Conservation (phyloP, 305 asterid genomes). For the Fraxinus ornus region DNA sequence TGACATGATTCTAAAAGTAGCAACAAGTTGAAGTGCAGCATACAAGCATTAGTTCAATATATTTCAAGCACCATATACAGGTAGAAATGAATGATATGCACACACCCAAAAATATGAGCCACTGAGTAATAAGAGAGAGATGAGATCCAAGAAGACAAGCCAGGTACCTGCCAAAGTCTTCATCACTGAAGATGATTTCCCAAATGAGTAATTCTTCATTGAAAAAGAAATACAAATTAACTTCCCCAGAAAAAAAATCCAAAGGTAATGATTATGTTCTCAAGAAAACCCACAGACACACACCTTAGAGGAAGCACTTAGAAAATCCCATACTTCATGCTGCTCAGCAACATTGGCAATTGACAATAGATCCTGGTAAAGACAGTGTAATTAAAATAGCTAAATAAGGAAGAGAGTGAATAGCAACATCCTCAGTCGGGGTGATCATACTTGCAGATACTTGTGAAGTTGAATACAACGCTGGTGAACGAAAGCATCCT, state of each 20-base stretch:
- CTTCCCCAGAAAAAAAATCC: conserved; percentile 7
- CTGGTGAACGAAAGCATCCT: conserved; percentile 84
- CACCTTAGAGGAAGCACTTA: conserved; percentile 82
- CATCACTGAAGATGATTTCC: conserved; percentile 79
- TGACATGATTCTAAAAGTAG: conserved; percentile 4
- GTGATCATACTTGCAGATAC: conserved; percentile 68
- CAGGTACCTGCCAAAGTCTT: conserved; percentile 73
- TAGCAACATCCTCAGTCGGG: conserved; percentile 12
- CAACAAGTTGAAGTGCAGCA: conserved; percentile 11
- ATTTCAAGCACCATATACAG: conserved; percentile 4
- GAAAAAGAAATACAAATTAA: conserved; percentile 24
- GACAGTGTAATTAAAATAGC: conserved; percentile 25
- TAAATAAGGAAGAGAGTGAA: conserved; percentile 10
- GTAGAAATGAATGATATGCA: conserved; percentile 10
- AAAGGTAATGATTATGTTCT: conserved; percentile 6
- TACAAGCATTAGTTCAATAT: background rate
- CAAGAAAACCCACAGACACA: conserved; percentile 10
- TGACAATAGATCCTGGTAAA: conserved; percentile 73
- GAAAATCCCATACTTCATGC: conserved; percentile 96
- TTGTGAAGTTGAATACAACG: conserved; percentile 92
- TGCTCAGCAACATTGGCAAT: conserved; percentile 95
- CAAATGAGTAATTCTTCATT: conserved; percentile 78
- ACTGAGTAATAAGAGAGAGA: conserved; percentile 11
- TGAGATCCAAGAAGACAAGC: conserved; percentile 25
- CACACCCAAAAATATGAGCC: background rate